phyloP scores from a whole-genome alignment of 2,329 filamentous ascomycete genomes.

The Nothophoma quercina region DNA sequence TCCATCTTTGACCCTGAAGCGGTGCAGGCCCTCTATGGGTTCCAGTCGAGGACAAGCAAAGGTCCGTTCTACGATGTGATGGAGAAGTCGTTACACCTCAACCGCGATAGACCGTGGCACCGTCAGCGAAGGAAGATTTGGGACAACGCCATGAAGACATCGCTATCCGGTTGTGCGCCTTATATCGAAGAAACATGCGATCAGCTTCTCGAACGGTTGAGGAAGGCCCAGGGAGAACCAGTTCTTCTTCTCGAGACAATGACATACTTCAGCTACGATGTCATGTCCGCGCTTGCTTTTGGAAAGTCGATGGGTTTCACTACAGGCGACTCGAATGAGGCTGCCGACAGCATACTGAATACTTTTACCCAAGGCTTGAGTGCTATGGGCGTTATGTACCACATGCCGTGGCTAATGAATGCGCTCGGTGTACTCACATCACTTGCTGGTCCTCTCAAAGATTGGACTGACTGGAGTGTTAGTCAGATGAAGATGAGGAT shows the following conservation, averaged over 20 bases:
- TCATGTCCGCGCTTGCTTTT: conserved; percentile 57
- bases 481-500: conserved; percentile 32
- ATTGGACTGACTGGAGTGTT: conserved; percentile 35
- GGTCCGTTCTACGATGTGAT: conserved; percentile 34
- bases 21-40: conserved; percentile 29
- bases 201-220: conserved; percentile 28
- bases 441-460: conserved; percentile 35
- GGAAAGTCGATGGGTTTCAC: conserved; percentile 51
- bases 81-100: conserved; percentile 36
- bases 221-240: conserved; percentile 29
- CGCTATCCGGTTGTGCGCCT: conserved; percentile 31
- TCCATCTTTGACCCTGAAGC: conserved; percentile 34
- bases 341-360: conserved; percentile 31
- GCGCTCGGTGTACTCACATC: conserved; percentile 27
- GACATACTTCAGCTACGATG: conserved; percentile 54
- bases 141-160: conserved; percentile 40
- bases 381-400: conserved; percentile 33
- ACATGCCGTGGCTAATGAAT: conserved; percentile 42
- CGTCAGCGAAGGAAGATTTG: conserved; percentile 37
- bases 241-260: conserved; percentile 53
- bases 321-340: conserved; percentile 44
- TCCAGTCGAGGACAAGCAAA: conserved; percentile 35
- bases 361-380: conserved; percentile 42
- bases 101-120: conserved; percentile 36
- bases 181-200: conserved; percentile 34